Evolutionary conservation across 208 protist genomes (phyloP), one percentile per base, ranked within the genome.

Genomic region (Jaenimonas drosophilae): DNA sequence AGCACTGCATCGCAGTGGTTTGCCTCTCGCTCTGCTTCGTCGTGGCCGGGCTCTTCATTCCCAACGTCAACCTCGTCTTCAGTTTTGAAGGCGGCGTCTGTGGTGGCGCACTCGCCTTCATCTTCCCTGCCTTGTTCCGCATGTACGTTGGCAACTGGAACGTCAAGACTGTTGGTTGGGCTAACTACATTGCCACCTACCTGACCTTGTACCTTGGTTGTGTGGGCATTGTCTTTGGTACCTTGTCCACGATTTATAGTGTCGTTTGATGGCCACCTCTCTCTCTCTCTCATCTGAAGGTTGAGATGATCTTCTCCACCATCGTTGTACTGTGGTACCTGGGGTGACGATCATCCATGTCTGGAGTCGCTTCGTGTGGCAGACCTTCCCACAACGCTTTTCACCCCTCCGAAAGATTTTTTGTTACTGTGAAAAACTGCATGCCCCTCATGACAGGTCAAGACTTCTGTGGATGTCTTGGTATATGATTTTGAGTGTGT

Each of bases 11-110:
- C 4, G 29, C 64, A 4, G 44, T 33, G 29, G 32, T 5, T 17
- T 4, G 31, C 1, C 19, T 71, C 12, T 29, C 57, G 14, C 5
- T 41, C 6, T 40, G 54, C 3, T 24, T 52, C 14, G 41, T 67
- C 16, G 21, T 71, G 6, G 12, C 49, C 9, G 68, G 51, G 4
- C 34, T 76, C 7, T 49, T 70, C 17, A 54, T 76, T 30, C 58
- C 57, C 19, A 52, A 66, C 20, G 47, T 71, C 36, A 55, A 68
- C n/a, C 44, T 68, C 14, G 59, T 71, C 19, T 76, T 76, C 28
- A 28, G 30, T 24, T 37, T 76, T 12, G 17, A 71, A 5, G 68
- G 63, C 6, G 37, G 51, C 23, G n/a, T 71, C 27, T 64, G 45
- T 42, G 44, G 47, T 23, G 59, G 57, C 4, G 49, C 59, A 3